Evolutionary conservation across 2,329 filamentous ascomycete genomes (phyloP).

Genomic region (Monosporascus sp.): DNA sequence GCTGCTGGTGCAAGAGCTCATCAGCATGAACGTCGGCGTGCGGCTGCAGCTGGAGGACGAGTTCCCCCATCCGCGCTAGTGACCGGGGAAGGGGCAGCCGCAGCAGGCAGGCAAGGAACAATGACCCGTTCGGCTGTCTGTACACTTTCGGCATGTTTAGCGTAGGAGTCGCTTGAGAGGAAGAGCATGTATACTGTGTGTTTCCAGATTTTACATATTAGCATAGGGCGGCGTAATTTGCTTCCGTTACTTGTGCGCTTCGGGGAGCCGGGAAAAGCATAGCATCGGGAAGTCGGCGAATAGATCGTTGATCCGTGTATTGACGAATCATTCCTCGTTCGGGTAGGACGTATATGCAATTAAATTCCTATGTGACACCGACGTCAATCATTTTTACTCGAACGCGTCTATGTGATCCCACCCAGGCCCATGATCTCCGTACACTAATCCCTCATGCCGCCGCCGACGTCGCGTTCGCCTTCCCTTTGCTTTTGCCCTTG

Average conservation of each 20-base stretch:
- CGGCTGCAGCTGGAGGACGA: constrained; percentile 87
- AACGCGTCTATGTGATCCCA: background rate
- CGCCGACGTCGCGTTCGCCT: background rate
- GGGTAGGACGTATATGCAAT: no score
- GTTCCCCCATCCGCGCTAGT: constrained; percentile 62
- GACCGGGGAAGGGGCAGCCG: constrained; percentile 5
- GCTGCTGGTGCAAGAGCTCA: constrained; percentile 88
- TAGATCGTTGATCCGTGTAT: no score
- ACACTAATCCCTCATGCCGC: background rate
- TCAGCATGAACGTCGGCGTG: constrained; percentile 98
- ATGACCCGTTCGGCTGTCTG: background rate
- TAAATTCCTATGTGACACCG: background rate
- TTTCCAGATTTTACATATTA: background rate
- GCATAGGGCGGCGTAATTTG: constrained; percentile 20
- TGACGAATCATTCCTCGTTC: no score
- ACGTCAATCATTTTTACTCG: background rate
- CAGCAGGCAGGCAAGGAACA: no score
- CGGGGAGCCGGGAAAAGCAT: constrained; percentile 7
- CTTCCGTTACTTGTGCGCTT: constrained; percentile 1
- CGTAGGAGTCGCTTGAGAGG: no score
- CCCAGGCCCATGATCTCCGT: background rate
- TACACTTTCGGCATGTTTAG: background rate
- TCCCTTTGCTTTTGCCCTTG: constrained; percentile 13
- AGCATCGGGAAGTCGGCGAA: constrained; percentile 1
- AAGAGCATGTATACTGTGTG: no score